These are phyloP conservation scores for Lentinula edodes DNA, from an alignment of 768 basidiomycete genomes.

Conservation along the genomic window DNA sequence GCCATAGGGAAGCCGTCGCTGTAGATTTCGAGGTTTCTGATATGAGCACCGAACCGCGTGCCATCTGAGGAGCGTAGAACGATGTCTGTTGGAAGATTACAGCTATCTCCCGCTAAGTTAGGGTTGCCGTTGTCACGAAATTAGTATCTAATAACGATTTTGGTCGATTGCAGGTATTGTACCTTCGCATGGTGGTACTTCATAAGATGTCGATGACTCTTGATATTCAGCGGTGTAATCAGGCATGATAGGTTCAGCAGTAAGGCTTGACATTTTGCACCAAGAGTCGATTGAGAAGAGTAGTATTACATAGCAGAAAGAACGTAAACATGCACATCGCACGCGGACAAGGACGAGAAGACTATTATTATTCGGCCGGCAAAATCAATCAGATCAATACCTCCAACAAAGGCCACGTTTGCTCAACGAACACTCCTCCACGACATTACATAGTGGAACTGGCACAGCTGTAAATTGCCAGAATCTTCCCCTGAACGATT, in stretches of 20 bases:
- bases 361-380: background rate
- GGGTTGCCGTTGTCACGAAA: background rate
- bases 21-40: background rate
- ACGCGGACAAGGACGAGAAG: background rate
- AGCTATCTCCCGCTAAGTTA: background rate
- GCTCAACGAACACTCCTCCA: too few species aligned
- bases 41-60: slow-evolving; percentile 2
- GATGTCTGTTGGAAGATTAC: background rate
- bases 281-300: background rate
- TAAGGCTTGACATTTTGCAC: background rate
- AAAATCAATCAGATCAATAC: too few species aligned
- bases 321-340: background rate
- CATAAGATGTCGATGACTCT: background rate
- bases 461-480: too few species aligned
- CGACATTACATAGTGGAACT: too few species aligned
- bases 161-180: background rate
- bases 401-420: too few species aligned
- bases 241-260: background rate
- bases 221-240: background rate
- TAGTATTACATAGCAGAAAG: background rate
- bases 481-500: too few species aligned
- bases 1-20: slow-evolving; percentile 6
- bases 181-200: slow-evolving; percentile 1
- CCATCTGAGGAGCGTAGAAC: slow-evolving; percentile 8
- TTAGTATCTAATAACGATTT: background rate